phyloP scores from a whole-genome alignment of 768 basidiomycete genomes.

The Astraeus odoratus region DNA sequence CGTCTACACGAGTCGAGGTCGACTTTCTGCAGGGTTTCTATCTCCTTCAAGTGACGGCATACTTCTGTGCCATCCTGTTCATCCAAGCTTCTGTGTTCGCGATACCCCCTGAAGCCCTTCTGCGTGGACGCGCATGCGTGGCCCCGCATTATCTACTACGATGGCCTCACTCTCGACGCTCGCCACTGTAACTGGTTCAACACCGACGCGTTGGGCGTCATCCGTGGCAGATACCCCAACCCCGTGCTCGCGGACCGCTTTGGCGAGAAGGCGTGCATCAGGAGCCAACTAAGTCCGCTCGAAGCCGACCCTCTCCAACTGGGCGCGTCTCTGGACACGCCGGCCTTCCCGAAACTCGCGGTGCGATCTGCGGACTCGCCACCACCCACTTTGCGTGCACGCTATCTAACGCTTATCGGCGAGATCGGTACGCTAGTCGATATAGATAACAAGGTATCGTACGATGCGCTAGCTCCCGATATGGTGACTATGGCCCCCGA shows the following conservation, averaged over 20 bases:
- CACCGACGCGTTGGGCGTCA: slow-evolving; percentile 87
- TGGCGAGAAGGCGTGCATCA: slow-evolving; percentile 77
- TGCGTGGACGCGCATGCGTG: slow-evolving; percentile 63
- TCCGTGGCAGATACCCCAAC: slow-evolving; percentile 73
- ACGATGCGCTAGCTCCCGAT: slow-evolving; percentile 44
- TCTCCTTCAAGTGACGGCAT: slow-evolving; percentile 60
- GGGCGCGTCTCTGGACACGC: too few relatives aligned
- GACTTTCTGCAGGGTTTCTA: slow-evolving; percentile 78
- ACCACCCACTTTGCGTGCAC: too few relatives aligned
- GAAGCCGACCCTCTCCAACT: slow-evolving; percentile 66
- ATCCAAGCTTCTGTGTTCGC: slow-evolving; percentile 90
- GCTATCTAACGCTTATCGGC: slow-evolving; percentile 86
- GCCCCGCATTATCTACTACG: slow-evolving; percentile 92
- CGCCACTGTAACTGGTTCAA: slow-evolving; percentile 95
- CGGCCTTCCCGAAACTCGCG: too few relatives aligned
- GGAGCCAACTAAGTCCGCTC: slow-evolving; percentile 75
- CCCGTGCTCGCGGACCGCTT: slow-evolving; percentile 68
- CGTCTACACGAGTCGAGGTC: too few relatives aligned
- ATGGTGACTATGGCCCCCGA: slow-evolving; percentile 73
- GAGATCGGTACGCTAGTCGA: slow-evolving; percentile 96
- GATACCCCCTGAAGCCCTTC: slow-evolving; percentile 52
- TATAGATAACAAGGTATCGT: slow-evolving; percentile 82
- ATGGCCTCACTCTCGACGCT: slow-evolving; percentile 86
- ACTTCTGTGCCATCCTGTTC: slow-evolving; percentile 62
- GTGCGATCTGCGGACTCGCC: too few relatives aligned